Conservation (phyloP, 2,329 filamentous ascomycete genomes). For the Calonectria hongkongensis region DNA sequence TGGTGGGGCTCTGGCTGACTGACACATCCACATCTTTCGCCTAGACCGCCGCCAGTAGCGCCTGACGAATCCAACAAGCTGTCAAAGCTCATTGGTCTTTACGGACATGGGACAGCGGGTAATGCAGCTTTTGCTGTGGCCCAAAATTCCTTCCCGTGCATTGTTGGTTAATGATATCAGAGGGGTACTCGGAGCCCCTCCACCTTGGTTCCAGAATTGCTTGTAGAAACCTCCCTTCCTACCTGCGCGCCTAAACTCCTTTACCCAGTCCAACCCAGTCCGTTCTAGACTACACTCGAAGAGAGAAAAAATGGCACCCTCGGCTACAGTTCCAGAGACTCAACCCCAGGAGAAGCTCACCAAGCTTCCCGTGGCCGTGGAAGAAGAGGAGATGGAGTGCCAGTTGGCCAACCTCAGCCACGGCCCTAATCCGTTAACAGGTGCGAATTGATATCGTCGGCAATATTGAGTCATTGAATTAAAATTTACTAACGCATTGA, state of each 20-base stretch:
- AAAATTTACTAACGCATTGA: slow-evolving; percentile 10
- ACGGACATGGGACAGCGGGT: slow-evolving; percentile 1
- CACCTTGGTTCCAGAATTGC: slow-evolving; percentile 23
- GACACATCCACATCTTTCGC: slow-evolving; percentile 24
- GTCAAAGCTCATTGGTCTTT: slow-evolving; percentile 27
- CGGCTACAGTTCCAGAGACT: slow-evolving; percentile 21
- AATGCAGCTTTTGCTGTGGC: neutral
- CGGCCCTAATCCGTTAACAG: slow-evolving; percentile 36
- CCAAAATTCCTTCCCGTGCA: slow-evolving; percentile 10
- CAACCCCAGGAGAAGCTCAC: slow-evolving; percentile 26
- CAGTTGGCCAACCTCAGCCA: slow-evolving; percentile 35
- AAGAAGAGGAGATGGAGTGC: slow-evolving; percentile 33
- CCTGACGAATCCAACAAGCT: slow-evolving; percentile 14
- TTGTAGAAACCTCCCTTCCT: slow-evolving; percentile 7
- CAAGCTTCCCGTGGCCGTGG: slow-evolving; percentile 29
- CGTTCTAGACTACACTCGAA: slow-evolving; percentile 16
- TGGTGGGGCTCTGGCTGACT: slow-evolving; percentile 20
- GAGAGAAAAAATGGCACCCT: slow-evolving; percentile 24
- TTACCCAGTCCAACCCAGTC: slow-evolving; percentile 16
- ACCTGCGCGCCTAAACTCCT: slow-evolving; percentile 2
- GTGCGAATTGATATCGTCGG: slow-evolving; percentile 23
- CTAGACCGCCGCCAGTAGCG: slow-evolving; percentile 18
- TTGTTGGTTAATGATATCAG: slow-evolving; percentile 32
- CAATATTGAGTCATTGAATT: neutral
- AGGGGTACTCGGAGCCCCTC: slow-evolving; percentile 28